Evolutionary conservation across 257 asterid genomes (phyloP).

Genomic region (Mitragyna speciosa): DNA sequence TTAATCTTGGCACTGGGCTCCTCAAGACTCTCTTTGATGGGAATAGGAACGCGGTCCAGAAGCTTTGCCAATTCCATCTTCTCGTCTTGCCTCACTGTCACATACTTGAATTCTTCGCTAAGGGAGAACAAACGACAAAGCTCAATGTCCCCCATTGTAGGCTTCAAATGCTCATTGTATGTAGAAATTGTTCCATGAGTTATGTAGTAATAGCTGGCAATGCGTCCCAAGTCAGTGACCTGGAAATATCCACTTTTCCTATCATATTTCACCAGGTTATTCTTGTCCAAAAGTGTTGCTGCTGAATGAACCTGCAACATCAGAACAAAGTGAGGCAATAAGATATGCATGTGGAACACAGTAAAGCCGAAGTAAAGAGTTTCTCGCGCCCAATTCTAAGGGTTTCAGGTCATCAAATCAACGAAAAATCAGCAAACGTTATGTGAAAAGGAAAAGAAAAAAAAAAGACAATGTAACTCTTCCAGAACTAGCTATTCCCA

Average conservation of each 20-base stretch:
- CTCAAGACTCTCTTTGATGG: constrained; percentile 45
- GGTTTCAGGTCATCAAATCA: neutral
- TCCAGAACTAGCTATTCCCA: neutral
- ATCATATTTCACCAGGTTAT: constrained; percentile 41
- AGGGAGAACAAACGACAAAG: constrained; percentile 49
- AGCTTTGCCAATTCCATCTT: constrained; percentile 47
- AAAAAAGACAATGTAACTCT: neutral
- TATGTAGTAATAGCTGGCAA: constrained; percentile 46
- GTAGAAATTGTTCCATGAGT: constrained; percentile 50
- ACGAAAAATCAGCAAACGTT: too few species aligned
- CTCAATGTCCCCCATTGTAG: constrained; percentile 51
- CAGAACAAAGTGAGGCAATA: constrained; percentile 4
- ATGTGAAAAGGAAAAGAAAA: neutral
- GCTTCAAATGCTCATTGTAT: constrained; percentile 45
- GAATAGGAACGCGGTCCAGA: constrained; percentile 44
- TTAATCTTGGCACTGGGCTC: constrained; percentile 53
- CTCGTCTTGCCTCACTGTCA: constrained; percentile 47
- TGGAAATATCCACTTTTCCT: constrained; percentile 50
- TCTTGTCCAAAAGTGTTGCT: constrained; percentile 45
- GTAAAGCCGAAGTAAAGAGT: neutral
- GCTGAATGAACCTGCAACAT: constrained; percentile 43
- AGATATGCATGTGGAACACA: neutral
- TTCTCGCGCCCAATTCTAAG: neutral
- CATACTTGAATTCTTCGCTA: constrained; percentile 47
- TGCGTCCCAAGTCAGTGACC: constrained; percentile 51